These are phyloP conservation scores for Serendipita sp. DNA, from an alignment of 768 basidiomycete species.

Conservation along the genomic window DNA sequence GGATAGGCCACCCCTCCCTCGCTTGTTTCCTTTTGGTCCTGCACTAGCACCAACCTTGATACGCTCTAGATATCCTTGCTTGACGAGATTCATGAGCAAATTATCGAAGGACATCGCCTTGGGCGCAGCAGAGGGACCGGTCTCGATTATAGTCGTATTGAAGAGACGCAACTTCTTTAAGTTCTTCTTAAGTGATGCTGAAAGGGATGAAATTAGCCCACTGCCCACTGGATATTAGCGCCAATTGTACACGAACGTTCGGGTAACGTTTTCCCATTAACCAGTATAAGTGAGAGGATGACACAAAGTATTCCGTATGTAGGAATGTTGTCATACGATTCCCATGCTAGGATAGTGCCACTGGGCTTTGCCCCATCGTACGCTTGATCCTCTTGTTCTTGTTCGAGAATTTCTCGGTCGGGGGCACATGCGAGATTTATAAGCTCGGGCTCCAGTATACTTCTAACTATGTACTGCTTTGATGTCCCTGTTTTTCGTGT, in stretches of 20 bases:
- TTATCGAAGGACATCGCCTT: constrained; percentile 38
- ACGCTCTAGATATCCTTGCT: constrained; percentile 68
- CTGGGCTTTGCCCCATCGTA: constrained; percentile 35
- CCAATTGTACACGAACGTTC: constrained; percentile 40
- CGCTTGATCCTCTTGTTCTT: constrained; percentile 30
- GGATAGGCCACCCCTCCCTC: constrained; percentile 34
- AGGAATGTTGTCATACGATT: constrained; percentile 46
- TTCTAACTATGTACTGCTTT: constrained; percentile 74
- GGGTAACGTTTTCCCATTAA: constrained; percentile 51
- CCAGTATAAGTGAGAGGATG: constrained; percentile 71
- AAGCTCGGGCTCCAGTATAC: constrained; percentile 42
- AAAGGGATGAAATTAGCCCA: background rate
- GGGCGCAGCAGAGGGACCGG: constrained; percentile 34
- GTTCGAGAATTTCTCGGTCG: constrained; percentile 21
- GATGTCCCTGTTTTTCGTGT: constrained; percentile 30
- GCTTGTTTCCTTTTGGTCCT: constrained; percentile 30
- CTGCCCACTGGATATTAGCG: background rate
- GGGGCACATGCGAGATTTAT: constrained; percentile 44
- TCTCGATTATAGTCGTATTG: constrained; percentile 30
- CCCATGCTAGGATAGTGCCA: constrained; percentile 65
- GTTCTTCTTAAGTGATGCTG: constrained; percentile 57
- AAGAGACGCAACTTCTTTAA: constrained; percentile 56
- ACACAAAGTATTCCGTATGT: constrained; percentile 53
- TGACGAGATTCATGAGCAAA: constrained; percentile 45
- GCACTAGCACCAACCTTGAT: constrained; percentile 31